Evolutionary conservation across 1,284 basidiomycete species (phyloP).

Genomic region (Fomitopsis palustris): DNA sequence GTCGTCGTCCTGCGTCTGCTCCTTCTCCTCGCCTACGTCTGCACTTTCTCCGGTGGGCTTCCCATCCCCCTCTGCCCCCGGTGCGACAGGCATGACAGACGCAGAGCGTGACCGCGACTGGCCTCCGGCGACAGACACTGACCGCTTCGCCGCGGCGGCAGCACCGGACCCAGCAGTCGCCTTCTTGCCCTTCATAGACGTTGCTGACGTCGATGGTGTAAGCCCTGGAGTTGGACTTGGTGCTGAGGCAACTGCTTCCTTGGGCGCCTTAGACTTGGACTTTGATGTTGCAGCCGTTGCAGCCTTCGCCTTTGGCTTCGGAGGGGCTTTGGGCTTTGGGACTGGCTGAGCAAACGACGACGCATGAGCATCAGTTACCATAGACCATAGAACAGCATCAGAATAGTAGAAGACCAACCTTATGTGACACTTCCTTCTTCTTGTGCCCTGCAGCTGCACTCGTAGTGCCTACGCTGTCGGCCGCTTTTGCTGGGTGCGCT

Average conservation of each 20-base stretch:
- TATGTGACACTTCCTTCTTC: slow-evolving; percentile 44
- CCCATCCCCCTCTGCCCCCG: slow-evolving; percentile 34
- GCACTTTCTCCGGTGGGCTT: slow-evolving; percentile 36
- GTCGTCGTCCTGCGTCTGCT: slow-evolving; percentile 66
- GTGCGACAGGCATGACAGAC: slow-evolving; percentile 52
- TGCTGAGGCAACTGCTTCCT: slow-evolving; percentile 17
- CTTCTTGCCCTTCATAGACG: slow-evolving; percentile 28
- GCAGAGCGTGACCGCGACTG: slow-evolving; percentile 62
- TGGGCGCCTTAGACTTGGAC: slow-evolving; percentile 10
- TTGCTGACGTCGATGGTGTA: slow-evolving; percentile 15
- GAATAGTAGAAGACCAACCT: slow-evolving; percentile 34
- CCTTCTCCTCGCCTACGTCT: slow-evolving; percentile 53
- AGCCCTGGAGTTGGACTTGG: slow-evolving; percentile 11
- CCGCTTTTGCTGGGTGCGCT: slow-evolving; percentile 10
- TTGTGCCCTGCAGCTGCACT: slow-evolving; percentile 22
- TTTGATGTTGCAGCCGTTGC: slow-evolving; percentile 4
- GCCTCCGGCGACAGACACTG: slow-evolving; percentile 24
- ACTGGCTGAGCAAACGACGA: slow-evolving; percentile 30
- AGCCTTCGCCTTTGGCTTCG: slow-evolving; percentile 33
- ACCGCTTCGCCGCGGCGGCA: slow-evolving; percentile 25
- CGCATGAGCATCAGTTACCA: not conserved
- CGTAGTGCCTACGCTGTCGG: slow-evolving; percentile 18
- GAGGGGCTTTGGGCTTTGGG: slow-evolving; percentile 33
- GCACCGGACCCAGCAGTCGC: slow-evolving; percentile 11
- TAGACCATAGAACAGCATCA: no score